Base-by-base conservation (phyloP, 2,329 filamentous ascomycete genomes). In the Graphilbum sp. region DNA sequence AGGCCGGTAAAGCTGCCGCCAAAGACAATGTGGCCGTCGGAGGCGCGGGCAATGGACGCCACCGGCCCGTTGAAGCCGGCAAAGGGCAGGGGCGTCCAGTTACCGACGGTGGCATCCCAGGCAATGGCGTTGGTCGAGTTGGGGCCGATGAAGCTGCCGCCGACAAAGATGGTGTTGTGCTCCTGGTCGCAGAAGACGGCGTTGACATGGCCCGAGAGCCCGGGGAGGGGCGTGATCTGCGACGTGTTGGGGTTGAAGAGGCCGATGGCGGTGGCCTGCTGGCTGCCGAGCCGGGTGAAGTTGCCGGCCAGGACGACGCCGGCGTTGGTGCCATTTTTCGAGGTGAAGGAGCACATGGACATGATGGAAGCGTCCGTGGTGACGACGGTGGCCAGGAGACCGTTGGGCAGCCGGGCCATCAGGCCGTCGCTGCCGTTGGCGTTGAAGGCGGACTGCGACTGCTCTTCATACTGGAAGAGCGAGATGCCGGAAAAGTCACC, bases 41-140 rank as follows among this genome's bases (percentile, higher is more conserved):
- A 66, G 17, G 78, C 73, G 59, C 84, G 86, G 36, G 75, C 69
- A 47, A 98, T 96, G 29, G 87, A 81, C 44, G 74, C 73, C 37
- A 98, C 86, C 2, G 84, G 84, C 20, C 87, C 87, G 58, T 96
- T 96, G 60, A 98, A 93, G 18, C 92, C 92, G 31, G 77, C 75
- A 61, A 98, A 98, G 3, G 88, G 80, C 40, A 98, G 61, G 50
- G 84, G 80, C 17, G 70, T 71, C 79, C 83, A 95, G 35, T n/a
- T n/a, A n/a, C 72, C 75, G 23, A 73, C 62, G 10, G 63, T 69
- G 20, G 64, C 64, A 19, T 69, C 65, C 85, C 85, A 96, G 12
- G 81, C 72, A 48, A 95, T 79, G 6, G 88, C 92, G 55, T 98
- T 96, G 20, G 79, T 84, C 7, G 86, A 90, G 52, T 90, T 84